phyloP scores from a whole-genome alignment of 2,329 filamentous ascomycete species.

The Trichoderma atrobrunneum region DNA sequence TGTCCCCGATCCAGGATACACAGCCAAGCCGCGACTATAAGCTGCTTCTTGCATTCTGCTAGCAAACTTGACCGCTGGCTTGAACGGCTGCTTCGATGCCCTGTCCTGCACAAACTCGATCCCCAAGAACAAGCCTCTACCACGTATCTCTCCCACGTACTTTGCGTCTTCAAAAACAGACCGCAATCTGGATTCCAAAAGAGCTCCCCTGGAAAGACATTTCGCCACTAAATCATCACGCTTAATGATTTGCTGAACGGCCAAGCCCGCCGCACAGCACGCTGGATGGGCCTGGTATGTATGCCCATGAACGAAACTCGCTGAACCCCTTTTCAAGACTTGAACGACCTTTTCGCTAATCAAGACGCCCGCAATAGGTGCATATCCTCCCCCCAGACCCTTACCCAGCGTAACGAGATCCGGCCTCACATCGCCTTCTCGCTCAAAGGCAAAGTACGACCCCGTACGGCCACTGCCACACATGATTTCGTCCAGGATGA shows the following conservation, averaged over 20 bases:
- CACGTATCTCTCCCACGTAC: slow-evolving; percentile 60
- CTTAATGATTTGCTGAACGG: slow-evolving; percentile 58
- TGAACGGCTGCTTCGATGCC: slow-evolving; percentile 36
- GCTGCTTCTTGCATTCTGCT: slow-evolving; percentile 31
- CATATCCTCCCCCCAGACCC: slow-evolving; percentile 62
- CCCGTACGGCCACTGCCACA: slow-evolving; percentile 61
- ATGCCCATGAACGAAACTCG: slow-evolving; percentile 51
- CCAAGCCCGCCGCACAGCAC: slow-evolving; percentile 59
- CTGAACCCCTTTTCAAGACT: slow-evolving; percentile 37
- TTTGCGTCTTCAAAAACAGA: slow-evolving; percentile 42
- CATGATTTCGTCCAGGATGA: slow-evolving; percentile 82
- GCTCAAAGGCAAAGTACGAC: slow-evolving; percentile 60
- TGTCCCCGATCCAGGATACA: slow-evolving; percentile 64
- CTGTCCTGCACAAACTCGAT: slow-evolving; percentile 44
- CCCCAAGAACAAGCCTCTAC: slow-evolving; percentile 52
- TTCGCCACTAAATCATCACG: slow-evolving; percentile 58
- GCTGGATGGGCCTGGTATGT: slow-evolving; percentile 61
- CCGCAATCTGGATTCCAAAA: slow-evolving; percentile 45
- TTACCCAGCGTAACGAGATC: slow-evolving; percentile 68
- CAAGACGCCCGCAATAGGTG: slow-evolving; percentile 59
- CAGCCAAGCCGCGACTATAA: slow-evolving; percentile 34
- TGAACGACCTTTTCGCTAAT: slow-evolving; percentile 51
- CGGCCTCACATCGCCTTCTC: slow-evolving; percentile 52
- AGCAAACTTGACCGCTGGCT: slow-evolving; percentile 28
- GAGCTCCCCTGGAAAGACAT: slow-evolving; percentile 51